Base-by-base conservation (phyloP, 108 stramenopile genomes). In the Cyclotella choctawhatcheeana region DNA sequence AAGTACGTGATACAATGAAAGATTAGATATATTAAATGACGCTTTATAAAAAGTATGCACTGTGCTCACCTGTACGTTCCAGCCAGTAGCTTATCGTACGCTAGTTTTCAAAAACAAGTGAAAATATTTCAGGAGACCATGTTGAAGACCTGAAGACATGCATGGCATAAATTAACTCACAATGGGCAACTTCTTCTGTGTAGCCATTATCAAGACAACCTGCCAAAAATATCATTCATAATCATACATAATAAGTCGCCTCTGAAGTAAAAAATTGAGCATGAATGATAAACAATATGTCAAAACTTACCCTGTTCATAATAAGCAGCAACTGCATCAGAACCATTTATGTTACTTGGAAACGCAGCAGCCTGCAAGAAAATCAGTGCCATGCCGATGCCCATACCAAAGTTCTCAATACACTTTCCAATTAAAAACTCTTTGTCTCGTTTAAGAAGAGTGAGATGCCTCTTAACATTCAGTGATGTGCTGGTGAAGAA, bases 361-460 rank as follows among this genome's bases (percentile, higher is more conserved):
- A 64, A 76, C 44, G 86, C 84, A 7, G 72, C 79, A 14, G 52
- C 35, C 63, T 73, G 78, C 35, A 75, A 71, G 43, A 73, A 61
- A 47, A 80, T 80, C 33, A 68, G 18, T 64, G 61, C 79, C 54
- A 66, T 74, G 55, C 67, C 79, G 45, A 74, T 64, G 22, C 68
- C 79, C 79, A 80, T 80, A 37, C 80, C 69, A 51, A 67, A 52
- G 35, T 85, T 83, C 44, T 84, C 83, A 26, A 64, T 58, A 18
- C 64, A 53, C 44, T 81, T 76, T 14, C 82, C 82, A 62, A 86
- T 79, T 6, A 91, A 71, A 14, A 91, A 88, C 25, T 86, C 78
- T 62, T 76, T 85, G 44, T 91, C 86, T 16, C 90, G 74, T 37
- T 67, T 82, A 76, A 88, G 83, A 14, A 88, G 66, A 8, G 63